Evolutionary conservation across 768 basidiomycete species (phyloP).

Genomic region (Podaxis carcinomalis): DNA sequence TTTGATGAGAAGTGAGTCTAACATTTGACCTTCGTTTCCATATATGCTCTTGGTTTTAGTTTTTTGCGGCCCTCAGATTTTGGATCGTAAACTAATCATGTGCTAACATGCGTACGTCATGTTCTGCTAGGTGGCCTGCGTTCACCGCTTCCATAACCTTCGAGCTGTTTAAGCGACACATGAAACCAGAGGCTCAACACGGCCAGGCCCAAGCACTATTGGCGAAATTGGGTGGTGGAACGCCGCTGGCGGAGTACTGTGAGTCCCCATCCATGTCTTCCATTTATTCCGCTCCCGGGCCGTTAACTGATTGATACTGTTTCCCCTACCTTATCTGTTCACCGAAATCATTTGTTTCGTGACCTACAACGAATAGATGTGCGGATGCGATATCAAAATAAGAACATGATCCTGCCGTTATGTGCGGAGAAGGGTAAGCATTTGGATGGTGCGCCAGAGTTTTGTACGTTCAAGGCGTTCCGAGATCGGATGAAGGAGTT

Average conservation of each 20-base stretch:
- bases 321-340: background rate
- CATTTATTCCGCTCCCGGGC: background rate
- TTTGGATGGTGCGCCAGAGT: constrained; percentile 63
- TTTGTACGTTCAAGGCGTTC: constrained; percentile 69
- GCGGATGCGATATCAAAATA: constrained; percentile 77
- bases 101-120: background rate
- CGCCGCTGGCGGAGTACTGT: constrained; percentile 23
- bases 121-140: constrained; percentile 56
- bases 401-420: constrained; percentile 54
- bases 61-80: background rate
- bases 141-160: constrained; percentile 74
- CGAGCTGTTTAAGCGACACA: constrained; percentile 56
- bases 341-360: background rate
- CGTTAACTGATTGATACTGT: background rate
- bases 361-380: constrained; percentile 36
- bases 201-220: constrained; percentile 36
- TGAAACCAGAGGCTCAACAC: background rate
- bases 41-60: background rate
- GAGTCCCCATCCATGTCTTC: constrained; percentile 10
- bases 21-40: background rate
- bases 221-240: constrained; percentile 26
- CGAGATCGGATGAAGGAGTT: constrained; percentile 56
- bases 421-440: constrained; percentile 68
- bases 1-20: constrained; percentile 60
- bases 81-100: background rate